Evolutionary conservation across 768 basidiomycete species (phyloP), one percentile per base, ranked within the genome.

Genomic region (Lepiota venenata): DNA sequence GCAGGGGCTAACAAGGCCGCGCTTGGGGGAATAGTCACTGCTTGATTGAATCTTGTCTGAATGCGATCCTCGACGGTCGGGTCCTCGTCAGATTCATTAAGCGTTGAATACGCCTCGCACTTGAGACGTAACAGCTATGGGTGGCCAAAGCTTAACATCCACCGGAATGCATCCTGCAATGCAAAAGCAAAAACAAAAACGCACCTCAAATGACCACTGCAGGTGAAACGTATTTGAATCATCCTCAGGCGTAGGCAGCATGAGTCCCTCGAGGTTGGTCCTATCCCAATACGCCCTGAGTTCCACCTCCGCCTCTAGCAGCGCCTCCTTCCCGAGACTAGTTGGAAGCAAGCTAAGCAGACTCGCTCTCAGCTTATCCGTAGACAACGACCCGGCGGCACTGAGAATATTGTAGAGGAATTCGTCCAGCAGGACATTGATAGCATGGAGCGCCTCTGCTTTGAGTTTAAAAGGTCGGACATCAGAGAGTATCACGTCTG

Each of bases 291-390:
- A 94, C 7, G 91, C 91, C 63, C 91, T 80, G 43, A 97, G 69
- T 67, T 97, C 95, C 40, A 98, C 77, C 65, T 98, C 95, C 0
- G 95, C 95, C 71, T 98, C 95, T 46, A 94, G 74, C 15, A 96
- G 74, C 2, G 93, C 93, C 65, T 94, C 91, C 71, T 97, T 93
- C 45, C 93, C 95, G 42, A 97, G 77, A 47, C 83, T 77, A 4
- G 88, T 91, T 7, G 91, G 88, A 25, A 93, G 72, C 38, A 89
- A 74, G 63, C 78, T 84, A 55, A 89, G 77, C 37, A 93, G 70
- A 54, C 85, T 85, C 1, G 81, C 76, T 60, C 89, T 85, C 53
- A 95, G 76, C 56, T 81, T 83, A 55, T 91, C 82, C 6, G 91
- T 89, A 21, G 81, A 72, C 42, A 94, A 74, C 29, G 90, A 87